phyloP scores from a whole-genome alignment of 495 filamentous ascomycete species.

The Rostrohypoxylon terebratum region DNA sequence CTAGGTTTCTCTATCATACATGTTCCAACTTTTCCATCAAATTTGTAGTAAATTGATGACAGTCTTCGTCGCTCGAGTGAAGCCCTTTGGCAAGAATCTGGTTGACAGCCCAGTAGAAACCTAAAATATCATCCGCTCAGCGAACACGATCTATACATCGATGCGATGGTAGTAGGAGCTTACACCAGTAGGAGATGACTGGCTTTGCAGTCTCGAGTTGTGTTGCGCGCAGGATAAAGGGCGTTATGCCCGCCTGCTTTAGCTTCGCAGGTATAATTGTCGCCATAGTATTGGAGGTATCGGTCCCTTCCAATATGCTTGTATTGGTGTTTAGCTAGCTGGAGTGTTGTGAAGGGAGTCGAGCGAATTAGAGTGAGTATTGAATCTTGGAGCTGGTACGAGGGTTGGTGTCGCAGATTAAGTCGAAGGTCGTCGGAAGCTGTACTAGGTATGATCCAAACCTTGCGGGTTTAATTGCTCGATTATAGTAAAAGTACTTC shows the following conservation, averaged over 20 bases:
- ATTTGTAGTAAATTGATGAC: constrained; percentile 77
- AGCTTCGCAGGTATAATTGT: constrained; percentile 78
- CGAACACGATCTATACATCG: constrained; percentile 10
- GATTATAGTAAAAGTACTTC: not conserved
- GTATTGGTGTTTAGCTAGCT: not conserved
- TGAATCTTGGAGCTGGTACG: not conserved
- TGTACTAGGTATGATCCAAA: not conserved
- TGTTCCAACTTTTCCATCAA: constrained; percentile 94
- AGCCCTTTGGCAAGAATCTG: constrained; percentile 85
- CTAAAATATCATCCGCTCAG: constrained; percentile 56
- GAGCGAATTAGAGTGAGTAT: not conserved
- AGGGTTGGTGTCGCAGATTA: not conserved
- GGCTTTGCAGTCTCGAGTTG: constrained; percentile 89
- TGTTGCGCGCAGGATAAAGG: constrained; percentile 80
- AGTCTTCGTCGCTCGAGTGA: constrained; percentile 79
- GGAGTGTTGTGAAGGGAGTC: constrained; percentile 1
- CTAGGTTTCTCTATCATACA: constrained; percentile 57
- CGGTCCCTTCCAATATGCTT: not conserved
- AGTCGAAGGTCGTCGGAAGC: not conserved
- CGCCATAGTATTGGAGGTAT: constrained; percentile 66
- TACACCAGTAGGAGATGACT: constrained; percentile 94
- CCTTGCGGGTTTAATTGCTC: not conserved
- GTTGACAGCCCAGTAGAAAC: constrained; percentile 92
- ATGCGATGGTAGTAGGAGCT: constrained; percentile 24
- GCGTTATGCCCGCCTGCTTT: constrained; percentile 77